Percentiles rank a stretch among this genome's conserved stretches.
phyloP scores from a whole-genome alignment of 352 stramenopile species.

The Globisporangium paddicum region DNA sequence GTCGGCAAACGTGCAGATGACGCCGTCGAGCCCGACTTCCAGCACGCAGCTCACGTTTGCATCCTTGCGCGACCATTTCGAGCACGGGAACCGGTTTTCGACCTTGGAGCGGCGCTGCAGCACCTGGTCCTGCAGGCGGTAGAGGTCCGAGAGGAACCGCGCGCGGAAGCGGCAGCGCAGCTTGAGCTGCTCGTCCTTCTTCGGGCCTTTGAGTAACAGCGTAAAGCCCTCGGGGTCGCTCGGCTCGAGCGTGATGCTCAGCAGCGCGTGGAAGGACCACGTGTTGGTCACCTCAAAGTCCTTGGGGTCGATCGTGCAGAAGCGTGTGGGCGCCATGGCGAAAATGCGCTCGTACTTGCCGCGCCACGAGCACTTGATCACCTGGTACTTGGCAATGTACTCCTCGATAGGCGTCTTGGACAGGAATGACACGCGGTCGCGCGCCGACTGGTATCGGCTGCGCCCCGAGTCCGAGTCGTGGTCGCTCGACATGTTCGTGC shows the following conservation, averaged over 20 bases:
- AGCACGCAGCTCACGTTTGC: conserved; percentile 38
- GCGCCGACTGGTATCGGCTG: conserved; percentile 15
- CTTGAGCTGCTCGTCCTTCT: conserved; percentile 85
- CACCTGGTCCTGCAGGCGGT: conserved; percentile 57
- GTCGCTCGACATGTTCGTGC: background rate
- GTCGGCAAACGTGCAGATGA: conserved; percentile 36
- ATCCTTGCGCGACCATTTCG: conserved; percentile 60
- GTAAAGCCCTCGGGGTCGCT: conserved; percentile 58
- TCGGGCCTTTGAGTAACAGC: conserved; percentile 56
- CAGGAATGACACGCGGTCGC: conserved; percentile 31
- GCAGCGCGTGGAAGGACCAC: conserved; percentile 61
- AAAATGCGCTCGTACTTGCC: conserved; percentile 88
- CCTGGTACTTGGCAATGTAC: conserved; percentile 80
- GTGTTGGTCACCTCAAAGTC: conserved; percentile 88
- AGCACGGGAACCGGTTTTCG: conserved; percentile 46
- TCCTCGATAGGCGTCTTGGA: conserved; percentile 64
- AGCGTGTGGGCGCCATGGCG: conserved; percentile 68
- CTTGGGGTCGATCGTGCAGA: conserved; percentile 82
- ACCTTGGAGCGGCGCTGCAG: conserved; percentile 21
- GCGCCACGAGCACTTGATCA: conserved; percentile 79
- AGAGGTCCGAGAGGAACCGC: conserved; percentile 75
- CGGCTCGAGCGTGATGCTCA: conserved; percentile 53
- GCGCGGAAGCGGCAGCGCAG: conserved; percentile 74
- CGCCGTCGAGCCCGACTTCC: conserved; percentile 54
- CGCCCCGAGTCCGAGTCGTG: conserved; percentile 9